Conservation (phyloP, 176 grass and related monocot species). For the Rhynchospora breviuscula region DNA sequence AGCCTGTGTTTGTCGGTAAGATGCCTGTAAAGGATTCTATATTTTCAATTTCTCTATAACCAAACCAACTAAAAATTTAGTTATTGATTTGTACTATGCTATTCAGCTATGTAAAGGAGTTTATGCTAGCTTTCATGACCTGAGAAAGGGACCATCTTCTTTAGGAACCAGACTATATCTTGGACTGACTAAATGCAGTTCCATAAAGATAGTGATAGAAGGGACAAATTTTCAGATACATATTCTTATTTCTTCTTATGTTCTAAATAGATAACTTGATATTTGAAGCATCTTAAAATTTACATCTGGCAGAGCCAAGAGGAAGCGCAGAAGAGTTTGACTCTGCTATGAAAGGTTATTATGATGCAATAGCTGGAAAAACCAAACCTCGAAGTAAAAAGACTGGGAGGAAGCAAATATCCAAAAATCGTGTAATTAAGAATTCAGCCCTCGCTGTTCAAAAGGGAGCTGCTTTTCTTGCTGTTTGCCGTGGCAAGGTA, state of each 20-base stretch:
- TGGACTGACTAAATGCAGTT: background rate
- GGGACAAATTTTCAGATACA: background rate
- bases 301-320: constrained; percentile 68
- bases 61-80: background rate
- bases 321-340: constrained; percentile 81
- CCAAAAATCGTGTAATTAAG: constrained; percentile 52
- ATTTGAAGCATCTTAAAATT: background rate
- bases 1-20: constrained; percentile 85
- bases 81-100: background rate
- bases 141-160: background rate
- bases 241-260: background rate
- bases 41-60: background rate
- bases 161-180: background rate
- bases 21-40: constrained; percentile 23
- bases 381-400: constrained; percentile 36
- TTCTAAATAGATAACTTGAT: background rate
- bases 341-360: constrained; percentile 77
- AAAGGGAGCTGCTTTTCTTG: constrained; percentile 86
- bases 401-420: constrained; percentile 46
- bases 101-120: background rate
- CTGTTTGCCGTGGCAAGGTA: constrained; percentile 96
- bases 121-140: too few species aligned
- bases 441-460: constrained; percentile 39
- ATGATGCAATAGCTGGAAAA: constrained; percentile 71
- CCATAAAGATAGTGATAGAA: background rate